phyloP scores from a whole-genome alignment of 2,329 filamentous ascomycete genomes.

The Phaeosphaeriaceae sp. region DNA sequence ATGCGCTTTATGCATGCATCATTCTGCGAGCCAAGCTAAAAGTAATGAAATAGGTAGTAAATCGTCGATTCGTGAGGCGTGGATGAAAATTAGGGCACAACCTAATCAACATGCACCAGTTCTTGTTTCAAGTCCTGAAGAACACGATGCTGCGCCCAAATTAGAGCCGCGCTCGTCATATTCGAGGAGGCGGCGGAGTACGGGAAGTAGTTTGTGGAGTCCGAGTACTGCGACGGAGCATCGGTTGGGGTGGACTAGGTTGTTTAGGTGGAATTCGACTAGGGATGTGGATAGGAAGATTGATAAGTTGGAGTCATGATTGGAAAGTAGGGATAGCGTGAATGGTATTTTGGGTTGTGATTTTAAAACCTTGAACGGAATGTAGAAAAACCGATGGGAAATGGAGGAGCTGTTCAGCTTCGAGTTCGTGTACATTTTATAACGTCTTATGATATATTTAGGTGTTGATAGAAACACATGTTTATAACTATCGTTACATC shows the following conservation, averaged over 20 bases:
- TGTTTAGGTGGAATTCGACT: too few relatives aligned
- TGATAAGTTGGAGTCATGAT: too few relatives aligned
- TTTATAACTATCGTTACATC: too few relatives aligned
- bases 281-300: too few relatives aligned
- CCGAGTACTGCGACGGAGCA: neutral
- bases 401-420: too few relatives aligned
- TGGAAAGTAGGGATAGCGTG: too few relatives aligned
- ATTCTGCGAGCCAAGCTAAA: neutral
- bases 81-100: conserved; percentile 8
- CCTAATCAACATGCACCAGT: neutral
- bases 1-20: neutral
- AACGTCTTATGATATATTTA: too few relatives aligned
- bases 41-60: conserved; percentile 5
- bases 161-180: neutral
- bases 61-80: conserved; percentile 14
- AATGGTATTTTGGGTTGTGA: too few relatives aligned
- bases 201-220: conserved; percentile 9
- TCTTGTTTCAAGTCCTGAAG: conserved; percentile 10
- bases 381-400: too few relatives aligned
- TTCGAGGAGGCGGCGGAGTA: neutral
- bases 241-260: neutral
- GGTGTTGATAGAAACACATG: too few relatives aligned
- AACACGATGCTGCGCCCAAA: conserved; percentile 11
- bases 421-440: too few relatives aligned
- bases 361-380: too few relatives aligned